Percentiles rank a stretch among this genome's conserved stretches.
Conservation (phyloP, 768 basidiomycete genomes). For the Amylocystis lapponica region DNA sequence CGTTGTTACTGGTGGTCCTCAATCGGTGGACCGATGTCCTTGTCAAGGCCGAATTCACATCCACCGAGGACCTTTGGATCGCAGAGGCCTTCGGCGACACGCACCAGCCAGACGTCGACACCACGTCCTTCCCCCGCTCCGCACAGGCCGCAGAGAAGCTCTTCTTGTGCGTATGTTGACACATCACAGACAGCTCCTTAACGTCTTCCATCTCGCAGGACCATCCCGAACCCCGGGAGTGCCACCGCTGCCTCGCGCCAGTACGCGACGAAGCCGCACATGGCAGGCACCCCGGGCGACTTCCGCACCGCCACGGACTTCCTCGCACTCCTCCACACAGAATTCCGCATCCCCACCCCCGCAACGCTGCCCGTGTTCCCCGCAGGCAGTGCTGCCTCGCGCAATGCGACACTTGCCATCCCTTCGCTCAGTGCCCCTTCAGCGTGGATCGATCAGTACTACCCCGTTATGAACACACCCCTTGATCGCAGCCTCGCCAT, state of each 20-base stretch:
- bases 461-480: constrained; percentile 80
- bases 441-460: constrained; percentile 87
- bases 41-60: no score
- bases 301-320: constrained; percentile 58
- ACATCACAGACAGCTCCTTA: no score
- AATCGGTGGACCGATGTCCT: no score
- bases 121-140: no score
- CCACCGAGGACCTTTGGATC: constrained; percentile 13
- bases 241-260: constrained; percentile 46
- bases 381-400: constrained; percentile 64
- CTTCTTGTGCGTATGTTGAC: constrained; percentile 36
- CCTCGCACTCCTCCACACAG: constrained; percentile 59
- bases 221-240: constrained; percentile 44
- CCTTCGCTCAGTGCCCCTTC: constrained; percentile 43
- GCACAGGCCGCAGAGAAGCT: constrained; percentile 37
- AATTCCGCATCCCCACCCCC: constrained; percentile 48
- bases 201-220: constrained; percentile 34
- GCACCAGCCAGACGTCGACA: background rate
- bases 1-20: no score
- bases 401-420: constrained; percentile 56
- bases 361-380: constrained; percentile 51
- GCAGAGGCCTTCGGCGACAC: constrained; percentile 11
- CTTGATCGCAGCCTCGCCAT: constrained; percentile 65
- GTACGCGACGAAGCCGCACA: constrained; percentile 51
- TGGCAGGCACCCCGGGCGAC: constrained; percentile 55